Conservation (phyloP, 495 filamentous ascomycete genomes). For the Tuber magnatum region DNA sequence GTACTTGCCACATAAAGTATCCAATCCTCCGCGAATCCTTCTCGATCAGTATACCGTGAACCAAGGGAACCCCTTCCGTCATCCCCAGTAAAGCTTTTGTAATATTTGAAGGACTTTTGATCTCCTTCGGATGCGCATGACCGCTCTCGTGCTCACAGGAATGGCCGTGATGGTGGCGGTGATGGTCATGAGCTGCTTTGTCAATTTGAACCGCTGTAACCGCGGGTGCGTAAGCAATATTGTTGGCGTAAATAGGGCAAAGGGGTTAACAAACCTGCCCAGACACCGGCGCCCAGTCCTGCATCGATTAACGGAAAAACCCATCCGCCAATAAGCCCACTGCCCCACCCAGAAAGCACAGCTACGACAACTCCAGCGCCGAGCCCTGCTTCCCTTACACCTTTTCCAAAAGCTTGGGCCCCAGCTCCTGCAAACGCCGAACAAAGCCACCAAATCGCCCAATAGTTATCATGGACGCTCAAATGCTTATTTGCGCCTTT, state of each 20-base stretch:
- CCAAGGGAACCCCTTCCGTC: constrained; percentile 63
- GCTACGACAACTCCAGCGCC: constrained; percentile 22
- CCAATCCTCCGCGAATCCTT: constrained; percentile 94
- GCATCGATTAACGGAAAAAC: constrained; percentile 5
- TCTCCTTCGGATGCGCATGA: constrained; percentile 24
- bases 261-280: constrained; percentile 21
- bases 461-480: constrained; percentile 6
- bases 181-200: constrained; percentile 33
- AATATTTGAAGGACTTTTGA: constrained; percentile 37
- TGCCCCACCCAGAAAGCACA: constrained; percentile 19
- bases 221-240: not conserved
- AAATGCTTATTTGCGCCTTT: not conserved
- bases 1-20: constrained; percentile 82
- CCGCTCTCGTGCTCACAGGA: constrained; percentile 40
- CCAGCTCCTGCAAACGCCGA: constrained; percentile 21
- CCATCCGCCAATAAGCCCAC: constrained; percentile 9
- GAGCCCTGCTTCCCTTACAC: constrained; percentile 26
- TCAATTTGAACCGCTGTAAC: constrained; percentile 24
- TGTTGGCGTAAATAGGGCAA: not conserved
- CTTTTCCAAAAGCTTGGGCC: constrained; percentile 27
- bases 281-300: constrained; percentile 21
- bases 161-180: constrained; percentile 42
- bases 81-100: constrained; percentile 41
- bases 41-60: constrained; percentile 78
- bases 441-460: constrained; percentile 20